phyloP scores from a whole-genome alignment of 1,284 basidiomycete genomes.

The Fomitopsis betulina region DNA sequence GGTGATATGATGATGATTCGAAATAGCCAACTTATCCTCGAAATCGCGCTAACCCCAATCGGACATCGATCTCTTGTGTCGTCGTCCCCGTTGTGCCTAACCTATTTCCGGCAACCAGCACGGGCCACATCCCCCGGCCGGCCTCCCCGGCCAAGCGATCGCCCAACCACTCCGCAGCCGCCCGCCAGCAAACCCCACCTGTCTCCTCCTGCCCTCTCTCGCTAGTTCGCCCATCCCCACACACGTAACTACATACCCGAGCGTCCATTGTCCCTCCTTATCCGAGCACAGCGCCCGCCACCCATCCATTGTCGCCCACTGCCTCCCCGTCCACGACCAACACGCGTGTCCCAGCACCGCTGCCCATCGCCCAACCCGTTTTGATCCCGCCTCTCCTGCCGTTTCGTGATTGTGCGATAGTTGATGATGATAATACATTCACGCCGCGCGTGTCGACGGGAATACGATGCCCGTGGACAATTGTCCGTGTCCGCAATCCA shows the following conservation, averaged over 20 bases:
- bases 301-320: neutral
- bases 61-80: neutral
- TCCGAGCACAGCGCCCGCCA: neutral
- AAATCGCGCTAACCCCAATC: neutral
- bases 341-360: neutral
- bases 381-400: neutral
- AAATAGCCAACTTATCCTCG: neutral
- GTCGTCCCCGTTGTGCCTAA: neutral
- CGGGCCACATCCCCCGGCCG: neutral
- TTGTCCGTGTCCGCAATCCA: neutral
- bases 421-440: neutral
- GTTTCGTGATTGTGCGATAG: neutral
- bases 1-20: constrained; percentile 1
- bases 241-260: neutral
- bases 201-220: neutral
- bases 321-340: neutral
- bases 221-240: neutral
- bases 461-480: neutral
- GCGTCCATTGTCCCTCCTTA: neutral
- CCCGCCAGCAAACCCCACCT: neutral
- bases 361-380: neutral
- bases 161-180: too few relatives aligned
- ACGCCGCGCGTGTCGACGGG: neutral
- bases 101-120: neutral
- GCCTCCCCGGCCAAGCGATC: neutral